Conservation (phyloP, 1,284 basidiomycete species). For the Sutorius eximius region DNA sequence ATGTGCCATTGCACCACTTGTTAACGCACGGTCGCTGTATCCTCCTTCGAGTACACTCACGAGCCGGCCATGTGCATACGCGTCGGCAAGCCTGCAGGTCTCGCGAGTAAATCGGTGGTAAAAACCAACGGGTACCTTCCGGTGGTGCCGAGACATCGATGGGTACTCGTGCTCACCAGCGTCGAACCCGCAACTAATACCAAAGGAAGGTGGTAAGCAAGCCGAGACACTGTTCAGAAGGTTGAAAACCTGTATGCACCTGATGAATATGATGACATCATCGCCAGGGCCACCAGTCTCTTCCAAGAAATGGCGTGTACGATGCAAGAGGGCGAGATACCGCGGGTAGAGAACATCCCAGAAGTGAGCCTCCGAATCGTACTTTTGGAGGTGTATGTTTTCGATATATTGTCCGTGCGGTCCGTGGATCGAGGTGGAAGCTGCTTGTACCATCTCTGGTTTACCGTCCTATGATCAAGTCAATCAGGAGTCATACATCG, state of each 20-base stretch:
- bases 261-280: constrained; percentile 84
- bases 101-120: constrained; percentile 85
- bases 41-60: constrained; percentile 94
- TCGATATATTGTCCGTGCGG: constrained; percentile 90
- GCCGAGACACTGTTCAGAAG: background rate
- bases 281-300: constrained; percentile 63
- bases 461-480: constrained; percentile 69
- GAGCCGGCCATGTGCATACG: constrained; percentile 68
- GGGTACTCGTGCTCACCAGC: constrained; percentile 90
- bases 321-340: constrained; percentile 63
- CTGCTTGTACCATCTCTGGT: constrained; percentile 75
- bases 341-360: constrained; percentile 70
- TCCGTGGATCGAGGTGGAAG: constrained; percentile 78
- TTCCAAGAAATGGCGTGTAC: constrained; percentile 73
- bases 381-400: constrained; percentile 86
- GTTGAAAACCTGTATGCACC: constrained; percentile 45
- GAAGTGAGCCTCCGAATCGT: constrained; percentile 75
- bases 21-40: constrained; percentile 88
- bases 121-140: constrained; percentile 88
- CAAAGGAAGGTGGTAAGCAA: background rate
- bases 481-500: background rate
- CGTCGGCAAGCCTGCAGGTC: constrained; percentile 64
- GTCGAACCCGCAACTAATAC: constrained; percentile 81
- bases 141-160: constrained; percentile 90
- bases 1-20: constrained; percentile 80